These are phyloP conservation scores for Flaveria robusta DNA, from an alignment of 129 eudicot species.

Conservation along the genomic window DNA sequence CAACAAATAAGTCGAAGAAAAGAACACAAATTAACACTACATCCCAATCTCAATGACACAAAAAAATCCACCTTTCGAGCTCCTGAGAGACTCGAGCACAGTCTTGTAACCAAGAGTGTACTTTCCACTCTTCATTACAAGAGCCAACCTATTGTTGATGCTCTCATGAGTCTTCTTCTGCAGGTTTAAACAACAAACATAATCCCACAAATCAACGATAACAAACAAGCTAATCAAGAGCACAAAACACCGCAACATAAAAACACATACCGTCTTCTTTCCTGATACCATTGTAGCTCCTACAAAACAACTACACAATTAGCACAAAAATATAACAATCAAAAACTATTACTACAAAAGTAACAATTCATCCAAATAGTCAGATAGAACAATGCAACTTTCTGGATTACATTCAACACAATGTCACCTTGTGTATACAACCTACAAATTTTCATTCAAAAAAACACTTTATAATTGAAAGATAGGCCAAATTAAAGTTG, in stretches of 20 bases:
- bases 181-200: background rate
- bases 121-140: slow-evolving; percentile 78
- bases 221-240: background rate
- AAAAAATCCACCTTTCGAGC: slow-evolving; percentile 55
- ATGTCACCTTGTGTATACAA: background rate
- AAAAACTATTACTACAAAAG: background rate
- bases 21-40: background rate
- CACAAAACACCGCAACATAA: background rate
- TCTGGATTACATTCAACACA: background rate
- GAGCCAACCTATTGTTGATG: slow-evolving; percentile 69
- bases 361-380: background rate
- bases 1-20: background rate
- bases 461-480: background rate
- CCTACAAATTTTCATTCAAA: background rate
- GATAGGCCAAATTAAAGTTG: background rate
- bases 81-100: slow-evolving; percentile 63
- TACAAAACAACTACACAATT: slow-evolving; percentile 7
- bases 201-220: background rate
- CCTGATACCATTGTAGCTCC: slow-evolving; percentile 57
- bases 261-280: slow-evolving; percentile 46
- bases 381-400: background rate
- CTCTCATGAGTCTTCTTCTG: slow-evolving; percentile 83
- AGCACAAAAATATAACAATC: background rate
- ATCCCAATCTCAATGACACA: background rate
- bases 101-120: slow-evolving; percentile 74